Conservation (phyloP, 768 basidiomycete species). For the Podaxis carcinomalis region DNA sequence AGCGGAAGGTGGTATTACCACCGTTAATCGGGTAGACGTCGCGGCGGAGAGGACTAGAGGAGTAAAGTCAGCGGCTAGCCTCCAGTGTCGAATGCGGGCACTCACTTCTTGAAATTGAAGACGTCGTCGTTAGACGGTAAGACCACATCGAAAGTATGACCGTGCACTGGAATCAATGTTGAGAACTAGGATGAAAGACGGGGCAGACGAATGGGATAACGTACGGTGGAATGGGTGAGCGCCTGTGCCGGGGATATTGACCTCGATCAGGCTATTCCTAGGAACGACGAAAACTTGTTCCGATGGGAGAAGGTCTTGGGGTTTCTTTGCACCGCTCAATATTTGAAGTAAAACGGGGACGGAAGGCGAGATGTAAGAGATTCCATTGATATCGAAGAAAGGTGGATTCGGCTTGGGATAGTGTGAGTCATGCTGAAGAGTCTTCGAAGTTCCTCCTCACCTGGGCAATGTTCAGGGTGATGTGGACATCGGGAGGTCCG, state of each 20-base stretch:
- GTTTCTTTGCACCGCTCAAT: slow-evolving; percentile 18
- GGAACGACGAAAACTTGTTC: slow-evolving; percentile 22
- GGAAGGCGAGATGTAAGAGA: slow-evolving; percentile 24
- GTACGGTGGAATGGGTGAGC: slow-evolving; percentile 11
- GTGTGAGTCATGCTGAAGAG: slow-evolving; percentile 24
- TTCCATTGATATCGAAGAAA: slow-evolving; percentile 16
- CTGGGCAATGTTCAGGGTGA: slow-evolving; percentile 25
- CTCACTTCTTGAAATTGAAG: slow-evolving; percentile 11
- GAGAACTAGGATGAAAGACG: background rate
- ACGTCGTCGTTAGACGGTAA: slow-evolving; percentile 4
- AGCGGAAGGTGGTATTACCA: slow-evolving; percentile 16
- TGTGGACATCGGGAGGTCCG: slow-evolving; percentile 32
- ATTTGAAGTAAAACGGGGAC: slow-evolving; percentile 37
- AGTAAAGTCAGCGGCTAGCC: background rate
- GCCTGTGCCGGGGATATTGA: slow-evolving; percentile 36
- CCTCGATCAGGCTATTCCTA: slow-evolving; percentile 40
- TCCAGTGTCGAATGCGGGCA: background rate
- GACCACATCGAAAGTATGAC: slow-evolving; percentile 16
- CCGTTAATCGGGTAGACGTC: slow-evolving; percentile 14
- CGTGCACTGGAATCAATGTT: slow-evolving; percentile 12
- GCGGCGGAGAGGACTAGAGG: slow-evolving; percentile 13
- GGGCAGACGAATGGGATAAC: background rate
- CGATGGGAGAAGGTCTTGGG: slow-evolving; percentile 25
- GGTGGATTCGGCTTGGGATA: slow-evolving; percentile 12
- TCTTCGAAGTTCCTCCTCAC: slow-evolving; percentile 34